A percentile compares a stretch with the other conserved stretches of the same genome.
These are phyloP conservation scores for Didymella pomorum DNA, from an alignment of 2,329 filamentous ascomycete species.

Conservation along the genomic window DNA sequence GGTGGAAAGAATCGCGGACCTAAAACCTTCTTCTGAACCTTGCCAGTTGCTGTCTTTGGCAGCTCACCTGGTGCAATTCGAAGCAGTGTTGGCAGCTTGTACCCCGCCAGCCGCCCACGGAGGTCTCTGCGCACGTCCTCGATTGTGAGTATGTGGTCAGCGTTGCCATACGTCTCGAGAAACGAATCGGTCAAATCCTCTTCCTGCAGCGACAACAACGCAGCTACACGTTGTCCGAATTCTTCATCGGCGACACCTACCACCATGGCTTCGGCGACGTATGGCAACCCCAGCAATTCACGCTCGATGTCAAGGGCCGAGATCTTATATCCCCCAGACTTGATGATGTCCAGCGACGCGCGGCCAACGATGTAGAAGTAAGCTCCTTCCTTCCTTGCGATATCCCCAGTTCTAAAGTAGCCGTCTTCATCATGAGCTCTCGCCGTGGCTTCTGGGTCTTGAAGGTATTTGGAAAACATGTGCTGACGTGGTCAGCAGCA, in stretches of 20 bases:
- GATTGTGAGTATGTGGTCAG: slow-evolving; percentile 46
- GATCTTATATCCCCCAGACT: slow-evolving; percentile 65
- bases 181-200: slow-evolving; percentile 38
- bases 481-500: slow-evolving; percentile 31
- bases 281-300: slow-evolving; percentile 59
- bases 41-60: slow-evolving; percentile 59
- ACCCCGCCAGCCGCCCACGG: slow-evolving; percentile 55
- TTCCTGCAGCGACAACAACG: slow-evolving; percentile 56
- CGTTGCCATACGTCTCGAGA: slow-evolving; percentile 26
- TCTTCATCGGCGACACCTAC: slow-evolving; percentile 63
- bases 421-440: slow-evolving; percentile 58
- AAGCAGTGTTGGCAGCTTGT: slow-evolving; percentile 60
- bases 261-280: slow-evolving; percentile 61
- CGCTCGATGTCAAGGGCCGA: slow-evolving; percentile 64
- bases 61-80: slow-evolving; percentile 56
- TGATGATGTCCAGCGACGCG: slow-evolving; percentile 63
- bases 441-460: slow-evolving; percentile 55
- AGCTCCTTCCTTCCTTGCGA: slow-evolving; percentile 50
- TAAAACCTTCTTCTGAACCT: slow-evolving; percentile 61
- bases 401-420: slow-evolving; percentile 61
- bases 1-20: slow-evolving; percentile 51
- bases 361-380: slow-evolving; percentile 64
- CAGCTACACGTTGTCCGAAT: slow-evolving; percentile 64
- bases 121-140: slow-evolving; percentile 55
- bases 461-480: slow-evolving; percentile 53